These are phyloP conservation scores for Chenopodium quinoa DNA, from an alignment of 148 eudicot species.

Conservation along the genomic window DNA sequence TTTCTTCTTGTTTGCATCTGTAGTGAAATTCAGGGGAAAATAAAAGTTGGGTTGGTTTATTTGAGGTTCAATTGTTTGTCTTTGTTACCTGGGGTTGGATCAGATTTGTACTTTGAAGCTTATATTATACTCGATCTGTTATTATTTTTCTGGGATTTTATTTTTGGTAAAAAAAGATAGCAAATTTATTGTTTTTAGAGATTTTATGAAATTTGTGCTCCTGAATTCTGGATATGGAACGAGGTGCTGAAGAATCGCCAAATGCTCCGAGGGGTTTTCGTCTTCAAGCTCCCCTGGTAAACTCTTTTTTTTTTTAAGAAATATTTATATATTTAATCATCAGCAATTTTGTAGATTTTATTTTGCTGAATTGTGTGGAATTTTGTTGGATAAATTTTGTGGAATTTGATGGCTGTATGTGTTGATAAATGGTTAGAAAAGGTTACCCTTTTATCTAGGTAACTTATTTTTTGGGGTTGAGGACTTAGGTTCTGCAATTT, in stretches of 20 bases:
- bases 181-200: not conserved
- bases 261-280: slow-evolving; percentile 64
- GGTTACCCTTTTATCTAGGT: not conserved
- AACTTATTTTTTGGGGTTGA: not conserved
- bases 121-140: slow-evolving; percentile 12
- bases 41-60: not conserved
- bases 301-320: slow-evolving; percentile 10
- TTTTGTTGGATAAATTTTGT: not conserved
- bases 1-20: not conserved
- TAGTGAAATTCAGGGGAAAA: not conserved
- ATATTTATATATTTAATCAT: not conserved
- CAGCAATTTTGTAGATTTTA: slow-evolving; percentile 14
- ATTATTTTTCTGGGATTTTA: slow-evolving; percentile 4
- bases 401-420: slow-evolving; percentile 10
- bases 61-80: not conserved
- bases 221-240: slow-evolving; percentile 32
- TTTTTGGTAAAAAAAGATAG: not conserved
- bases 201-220: slow-evolving; percentile 24
- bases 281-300: slow-evolving; percentile 83
- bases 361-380: slow-evolving; percentile 2
- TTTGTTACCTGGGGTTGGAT: slow-evolving; percentile 14
- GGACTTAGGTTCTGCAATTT: not conserved
- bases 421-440: not conserved
- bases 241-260: slow-evolving; percentile 51
- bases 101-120: slow-evolving; percentile 21